Percentiles rank a stretch among this genome's conserved stretches.
These are phyloP conservation scores for Medicago arabica DNA, from an alignment of 306 rosid genomes.

Conservation along the genomic window DNA sequence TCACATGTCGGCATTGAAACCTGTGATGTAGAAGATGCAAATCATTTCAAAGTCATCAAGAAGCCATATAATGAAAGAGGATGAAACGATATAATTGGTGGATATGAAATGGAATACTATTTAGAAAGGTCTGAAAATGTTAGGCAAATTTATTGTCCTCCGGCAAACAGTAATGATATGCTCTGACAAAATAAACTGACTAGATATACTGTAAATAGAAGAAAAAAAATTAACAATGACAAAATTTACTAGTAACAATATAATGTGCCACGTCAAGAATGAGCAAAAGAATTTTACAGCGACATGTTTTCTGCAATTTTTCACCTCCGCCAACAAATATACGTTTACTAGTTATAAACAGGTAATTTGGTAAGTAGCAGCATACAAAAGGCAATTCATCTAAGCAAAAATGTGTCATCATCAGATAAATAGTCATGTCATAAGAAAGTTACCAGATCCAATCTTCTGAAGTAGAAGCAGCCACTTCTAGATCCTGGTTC, in stretches of 20 bases:
- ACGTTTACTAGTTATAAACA: constrained; percentile 6
- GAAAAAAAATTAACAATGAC: background rate
- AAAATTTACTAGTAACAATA: constrained; percentile 3
- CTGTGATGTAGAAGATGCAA: constrained; percentile 47
- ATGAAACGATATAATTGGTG: constrained; percentile 5
- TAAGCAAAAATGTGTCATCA: constrained; percentile 6
- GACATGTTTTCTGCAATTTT: constrained; percentile 38
- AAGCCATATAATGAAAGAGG: constrained; percentile 16
- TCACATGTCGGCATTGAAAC: constrained; percentile 94
- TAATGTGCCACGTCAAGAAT: constrained; percentile 23
- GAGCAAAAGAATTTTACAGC: constrained; percentile 4
- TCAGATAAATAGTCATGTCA: constrained; percentile 25
- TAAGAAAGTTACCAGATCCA: constrained; percentile 68
- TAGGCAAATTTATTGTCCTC: constrained; percentile 14
- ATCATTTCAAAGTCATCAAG: constrained; percentile 25
- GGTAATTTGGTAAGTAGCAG: background rate
- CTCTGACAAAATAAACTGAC: background rate
- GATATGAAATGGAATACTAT: constrained; percentile 23
- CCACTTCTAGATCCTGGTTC: constrained; percentile 49
- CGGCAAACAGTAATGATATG: background rate
- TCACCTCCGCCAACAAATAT: constrained; percentile 24
- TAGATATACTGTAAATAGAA: background rate
- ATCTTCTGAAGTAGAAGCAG: constrained; percentile 64
- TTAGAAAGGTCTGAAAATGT: constrained; percentile 30
- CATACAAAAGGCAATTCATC: constrained; percentile 18